phyloP scores from a whole-genome alignment of 1,284 basidiomycete species.

The Spongiforma sp. region DNA sequence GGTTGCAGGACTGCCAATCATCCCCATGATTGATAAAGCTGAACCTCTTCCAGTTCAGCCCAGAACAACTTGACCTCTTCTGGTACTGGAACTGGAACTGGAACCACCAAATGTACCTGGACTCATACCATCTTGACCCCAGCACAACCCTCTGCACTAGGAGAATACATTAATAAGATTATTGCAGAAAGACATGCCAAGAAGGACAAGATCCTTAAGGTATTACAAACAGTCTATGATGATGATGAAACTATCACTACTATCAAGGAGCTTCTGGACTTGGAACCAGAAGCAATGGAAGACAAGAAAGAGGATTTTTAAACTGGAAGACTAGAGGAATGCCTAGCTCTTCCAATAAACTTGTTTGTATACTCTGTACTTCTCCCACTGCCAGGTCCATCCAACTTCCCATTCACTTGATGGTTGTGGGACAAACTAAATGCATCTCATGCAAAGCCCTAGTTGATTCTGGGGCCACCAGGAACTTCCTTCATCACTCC shows the following conservation, averaged over 20 bases:
- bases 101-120: too few relatives aligned
- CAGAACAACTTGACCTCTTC: too few relatives aligned
- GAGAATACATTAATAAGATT: background rate
- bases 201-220: background rate
- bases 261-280: background rate
- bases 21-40: background rate
- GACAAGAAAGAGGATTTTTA: background rate
- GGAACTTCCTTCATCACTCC: background rate
- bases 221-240: background rate
- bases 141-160: fast-evolving
- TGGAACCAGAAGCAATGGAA: background rate
- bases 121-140: too few relatives aligned
- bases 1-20: background rate
- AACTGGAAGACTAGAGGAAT: background rate
- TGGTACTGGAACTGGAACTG: too few relatives aligned
- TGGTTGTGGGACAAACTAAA: background rate
- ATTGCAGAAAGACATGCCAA: background rate
- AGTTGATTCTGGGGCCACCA: background rate
- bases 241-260: background rate
- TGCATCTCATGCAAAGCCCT: background rate
- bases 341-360: background rate
- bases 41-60: too few relatives aligned
- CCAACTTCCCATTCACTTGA: fast-evolving
- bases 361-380: background rate
- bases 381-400: background rate